Evolutionary conservation across 2,329 filamentous ascomycete genomes (phyloP).

Genomic region (Hymenoscyphus fructigenus): DNA sequence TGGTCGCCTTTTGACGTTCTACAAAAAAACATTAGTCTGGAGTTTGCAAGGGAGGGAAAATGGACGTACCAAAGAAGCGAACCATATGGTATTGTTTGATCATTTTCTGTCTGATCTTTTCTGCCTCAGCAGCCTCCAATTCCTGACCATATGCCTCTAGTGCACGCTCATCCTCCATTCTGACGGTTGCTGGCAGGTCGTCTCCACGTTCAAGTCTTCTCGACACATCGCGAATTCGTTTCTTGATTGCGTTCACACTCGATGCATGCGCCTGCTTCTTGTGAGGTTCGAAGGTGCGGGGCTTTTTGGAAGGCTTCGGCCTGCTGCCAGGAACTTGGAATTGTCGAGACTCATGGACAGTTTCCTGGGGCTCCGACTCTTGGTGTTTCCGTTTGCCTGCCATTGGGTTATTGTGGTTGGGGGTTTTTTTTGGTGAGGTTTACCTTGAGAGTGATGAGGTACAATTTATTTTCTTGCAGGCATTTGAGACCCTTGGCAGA

Average conservation of each 20-base stretch:
- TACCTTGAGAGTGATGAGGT: background rate
- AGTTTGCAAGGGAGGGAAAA: background rate
- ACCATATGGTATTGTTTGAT: constrained; percentile 81
- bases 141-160: constrained; percentile 65
- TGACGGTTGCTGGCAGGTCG: constrained; percentile 65
- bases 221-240: constrained; percentile 68
- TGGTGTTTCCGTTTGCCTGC: constrained; percentile 32
- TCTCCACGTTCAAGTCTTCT: constrained; percentile 61
- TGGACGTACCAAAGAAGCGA: constrained; percentile 70
- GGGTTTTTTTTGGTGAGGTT: background rate
- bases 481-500: too few relatives aligned
- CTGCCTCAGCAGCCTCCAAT: constrained; percentile 56
- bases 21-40: background rate
- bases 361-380: constrained; percentile 25
- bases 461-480: background rate
- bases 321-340: constrained; percentile 32
- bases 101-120: constrained; percentile 65
- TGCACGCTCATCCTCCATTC: constrained; percentile 70
- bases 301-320: constrained; percentile 36
- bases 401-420: constrained; percentile 25
- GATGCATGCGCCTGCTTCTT: constrained; percentile 36
- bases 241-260: constrained; percentile 62
- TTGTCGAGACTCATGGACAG: constrained; percentile 36
- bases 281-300: constrained; percentile 31
- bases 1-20: constrained; percentile 73